Percentiles rank a stretch among this genome's conserved stretches.
These are phyloP conservation scores for Trichophyton mentagrophytes DNA, from an alignment of 2,329 filamentous ascomycete species.

Conservation along the genomic window DNA sequence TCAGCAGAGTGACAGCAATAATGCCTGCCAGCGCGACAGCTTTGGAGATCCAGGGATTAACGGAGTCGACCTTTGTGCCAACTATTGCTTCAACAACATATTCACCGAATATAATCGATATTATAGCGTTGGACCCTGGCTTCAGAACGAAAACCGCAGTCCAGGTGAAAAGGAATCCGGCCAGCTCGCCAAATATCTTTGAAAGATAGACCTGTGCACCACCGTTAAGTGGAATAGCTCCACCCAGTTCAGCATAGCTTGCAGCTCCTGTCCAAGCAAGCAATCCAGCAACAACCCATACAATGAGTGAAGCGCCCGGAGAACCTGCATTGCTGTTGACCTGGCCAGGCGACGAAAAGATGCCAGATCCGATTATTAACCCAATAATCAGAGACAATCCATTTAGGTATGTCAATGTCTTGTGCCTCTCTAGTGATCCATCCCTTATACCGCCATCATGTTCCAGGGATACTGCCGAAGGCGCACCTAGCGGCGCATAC, in stretches of 20 bases:
- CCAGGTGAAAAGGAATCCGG: slow-evolving; percentile 93
- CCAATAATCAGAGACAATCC: slow-evolving; percentile 83
- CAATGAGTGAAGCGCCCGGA: slow-evolving; percentile 75
- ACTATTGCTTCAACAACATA: slow-evolving; percentile 83
- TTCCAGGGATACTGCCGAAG: slow-evolving; percentile 45
- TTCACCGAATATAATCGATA: slow-evolving; percentile 95
- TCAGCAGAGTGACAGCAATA: slow-evolving; percentile 64
- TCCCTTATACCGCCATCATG: slow-evolving; percentile 50
- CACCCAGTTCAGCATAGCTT: slow-evolving; percentile 89
- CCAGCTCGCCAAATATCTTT: slow-evolving; percentile 90
- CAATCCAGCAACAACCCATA: slow-evolving; percentile 83
- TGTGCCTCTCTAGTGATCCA: slow-evolving; percentile 82
- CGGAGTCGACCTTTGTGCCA: slow-evolving; percentile 68
- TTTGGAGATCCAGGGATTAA: slow-evolving; percentile 84
- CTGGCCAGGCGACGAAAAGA: slow-evolving; percentile 88
- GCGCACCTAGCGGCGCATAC: slow-evolving; percentile 76
- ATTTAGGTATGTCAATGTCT: slow-evolving; percentile 89
- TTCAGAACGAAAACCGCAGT: slow-evolving; percentile 88
- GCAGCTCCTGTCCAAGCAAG: slow-evolving; percentile 92
- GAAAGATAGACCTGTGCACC: slow-evolving; percentile 86
- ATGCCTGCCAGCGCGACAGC: slow-evolving; percentile 67
- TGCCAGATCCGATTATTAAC: slow-evolving; percentile 88
- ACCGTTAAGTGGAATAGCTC: slow-evolving; percentile 89
- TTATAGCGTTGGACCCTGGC: slow-evolving; percentile 84
- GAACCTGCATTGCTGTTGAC: slow-evolving; percentile 87